Percentiles rank a stretch among this genome's conserved stretches.
Conservation (phyloP, 73 alveolate species). For the Loxodes magnus region DNA sequence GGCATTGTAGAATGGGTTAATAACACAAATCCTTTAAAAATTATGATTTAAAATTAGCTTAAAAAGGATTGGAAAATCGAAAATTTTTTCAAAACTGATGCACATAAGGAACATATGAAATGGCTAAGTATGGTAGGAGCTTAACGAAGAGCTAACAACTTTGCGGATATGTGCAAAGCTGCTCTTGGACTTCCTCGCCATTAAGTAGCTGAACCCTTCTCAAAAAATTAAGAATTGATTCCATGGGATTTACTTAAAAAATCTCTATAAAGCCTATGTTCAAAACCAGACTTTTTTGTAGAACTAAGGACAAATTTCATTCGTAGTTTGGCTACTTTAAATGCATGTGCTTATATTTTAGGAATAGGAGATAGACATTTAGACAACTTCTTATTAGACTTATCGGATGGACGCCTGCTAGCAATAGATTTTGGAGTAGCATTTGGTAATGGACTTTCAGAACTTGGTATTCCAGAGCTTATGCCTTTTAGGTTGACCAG, state of each 20-base stretch:
- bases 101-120: slow-evolving; percentile 1
- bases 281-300: slow-evolving; percentile 84
- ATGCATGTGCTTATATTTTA: slow-evolving; percentile 81
- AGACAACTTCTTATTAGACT: slow-evolving; percentile 89
- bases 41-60: slow-evolving; percentile 64
- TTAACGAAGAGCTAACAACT: slow-evolving; percentile 28
- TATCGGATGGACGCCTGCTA: slow-evolving; percentile 76
- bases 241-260: slow-evolving; percentile 81
- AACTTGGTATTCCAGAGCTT: slow-evolving; percentile 88
- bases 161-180: slow-evolving; percentile 52
- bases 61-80: slow-evolving; percentile 53
- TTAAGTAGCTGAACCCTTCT: slow-evolving; percentile 62
- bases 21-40: slow-evolving; percentile 81
- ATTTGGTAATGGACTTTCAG: slow-evolving; percentile 86
- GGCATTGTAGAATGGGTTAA: slow-evolving; percentile 97
- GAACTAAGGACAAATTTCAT: slow-evolving; percentile 71
- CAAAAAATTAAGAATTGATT: slow-evolving; percentile 64
- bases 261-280: slow-evolving; percentile 67
- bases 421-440: slow-evolving; percentile 97
- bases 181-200: slow-evolving; percentile 41
- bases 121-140: slow-evolving; percentile 32
- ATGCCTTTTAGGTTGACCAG: slow-evolving; percentile 93
- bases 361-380: slow-evolving; percentile 99
- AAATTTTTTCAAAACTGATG: slow-evolving; percentile 28
- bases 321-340: slow-evolving; percentile 77